These are phyloP conservation scores for Geoglossum cookeanum DNA, from an alignment of 2,329 filamentous ascomycete species.

Conservation along the genomic window DNA sequence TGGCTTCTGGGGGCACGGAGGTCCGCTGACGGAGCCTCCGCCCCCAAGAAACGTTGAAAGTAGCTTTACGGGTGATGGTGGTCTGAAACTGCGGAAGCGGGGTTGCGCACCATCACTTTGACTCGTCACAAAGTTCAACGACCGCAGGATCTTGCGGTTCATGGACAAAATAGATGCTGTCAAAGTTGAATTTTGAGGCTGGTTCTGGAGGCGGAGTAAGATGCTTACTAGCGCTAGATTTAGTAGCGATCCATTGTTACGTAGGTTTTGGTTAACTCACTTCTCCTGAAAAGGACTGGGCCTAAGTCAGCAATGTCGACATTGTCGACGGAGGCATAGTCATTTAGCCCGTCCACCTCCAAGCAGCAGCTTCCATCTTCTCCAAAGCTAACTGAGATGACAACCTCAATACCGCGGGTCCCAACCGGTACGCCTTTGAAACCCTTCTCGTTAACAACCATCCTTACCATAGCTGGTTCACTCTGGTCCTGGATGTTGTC, in stretches of 20 bases:
- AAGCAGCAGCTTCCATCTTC: conserved; percentile 34
- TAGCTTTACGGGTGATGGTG: conserved; percentile 70
- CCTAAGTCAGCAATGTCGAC: conserved; percentile 54
- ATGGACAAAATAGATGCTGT: conserved; percentile 54
- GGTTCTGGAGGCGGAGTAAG: conserved; percentile 50
- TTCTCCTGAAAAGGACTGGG: conserved; percentile 51
- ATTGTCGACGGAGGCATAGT: conserved; percentile 54
- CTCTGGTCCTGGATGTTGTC: conserved; percentile 36
- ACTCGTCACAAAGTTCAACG: conserved; percentile 36
- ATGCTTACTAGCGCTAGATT: conserved; percentile 38
- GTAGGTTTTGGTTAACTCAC: conserved; percentile 27
- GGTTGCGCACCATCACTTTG: conserved; percentile 41
- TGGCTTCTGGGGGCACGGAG: background rate
- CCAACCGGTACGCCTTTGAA: conserved; percentile 18
- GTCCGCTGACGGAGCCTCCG: conserved; percentile 15
- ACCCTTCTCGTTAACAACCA: conserved; percentile 40
- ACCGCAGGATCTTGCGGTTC: conserved; percentile 58
- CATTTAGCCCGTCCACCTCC: conserved; percentile 45
- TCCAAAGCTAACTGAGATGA: conserved; percentile 37
- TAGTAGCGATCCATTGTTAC: conserved; percentile 3
- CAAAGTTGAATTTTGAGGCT: conserved; percentile 42
- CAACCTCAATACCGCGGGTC: conserved; percentile 45
- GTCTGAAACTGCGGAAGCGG: conserved; percentile 33
- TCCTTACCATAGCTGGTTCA: conserved; percentile 48
- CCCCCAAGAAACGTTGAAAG: conserved; percentile 63